A percentile compares a stretch with the other conserved stretches of the same genome.
These are phyloP conservation scores for Plectosphaerella plurivora DNA, from an alignment of 2,329 filamentous ascomycete species.

Conservation along the genomic window DNA sequence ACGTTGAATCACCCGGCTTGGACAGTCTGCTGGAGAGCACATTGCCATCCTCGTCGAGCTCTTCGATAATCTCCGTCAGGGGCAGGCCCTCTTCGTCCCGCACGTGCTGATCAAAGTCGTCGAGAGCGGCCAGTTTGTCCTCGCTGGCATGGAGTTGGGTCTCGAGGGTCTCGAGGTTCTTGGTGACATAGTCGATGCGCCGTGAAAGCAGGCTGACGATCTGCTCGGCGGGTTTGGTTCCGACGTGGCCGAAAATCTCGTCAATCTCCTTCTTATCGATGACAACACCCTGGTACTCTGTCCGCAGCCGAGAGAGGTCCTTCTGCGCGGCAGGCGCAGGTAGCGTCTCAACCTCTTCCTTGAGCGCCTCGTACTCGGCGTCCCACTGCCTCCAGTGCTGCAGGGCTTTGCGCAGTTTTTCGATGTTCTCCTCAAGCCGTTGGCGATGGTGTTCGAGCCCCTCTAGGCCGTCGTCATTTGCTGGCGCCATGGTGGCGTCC, in stretches of 20 bases:
- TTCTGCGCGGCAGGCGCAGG: constrained; percentile 41
- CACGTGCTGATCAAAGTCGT: constrained; percentile 54
- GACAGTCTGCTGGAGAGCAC: constrained; percentile 65
- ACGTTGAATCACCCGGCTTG: constrained; percentile 62
- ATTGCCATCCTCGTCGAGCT: constrained; percentile 87
- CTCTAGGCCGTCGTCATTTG: constrained; percentile 36
- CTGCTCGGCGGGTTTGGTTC: constrained; percentile 52
- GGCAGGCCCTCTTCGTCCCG: constrained; percentile 67
- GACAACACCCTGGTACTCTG: constrained; percentile 57
- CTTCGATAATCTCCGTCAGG: constrained; percentile 86
- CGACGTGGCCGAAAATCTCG: constrained; percentile 40
- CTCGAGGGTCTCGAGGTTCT: constrained; percentile 71
- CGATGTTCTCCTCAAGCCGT: constrained; percentile 71
- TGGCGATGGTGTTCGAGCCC: constrained; percentile 71
- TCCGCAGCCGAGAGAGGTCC: constrained; percentile 54
- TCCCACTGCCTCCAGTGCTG: constrained; percentile 90
- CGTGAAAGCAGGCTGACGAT: constrained; percentile 65
- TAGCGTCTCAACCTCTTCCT: constrained; percentile 68
- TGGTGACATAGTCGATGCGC: constrained; percentile 83
- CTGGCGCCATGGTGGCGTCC: constrained; percentile 26
- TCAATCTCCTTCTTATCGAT: constrained; percentile 54
- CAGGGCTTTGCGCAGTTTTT: constrained; percentile 69
- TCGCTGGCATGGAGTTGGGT: constrained; percentile 68
- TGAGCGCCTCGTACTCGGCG: constrained; percentile 84
- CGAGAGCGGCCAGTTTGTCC: constrained; percentile 62